These are phyloP conservation scores for Phialophora tarda DNA, from an alignment of 2,329 filamentous ascomycete genomes.

Conservation along the genomic window DNA sequence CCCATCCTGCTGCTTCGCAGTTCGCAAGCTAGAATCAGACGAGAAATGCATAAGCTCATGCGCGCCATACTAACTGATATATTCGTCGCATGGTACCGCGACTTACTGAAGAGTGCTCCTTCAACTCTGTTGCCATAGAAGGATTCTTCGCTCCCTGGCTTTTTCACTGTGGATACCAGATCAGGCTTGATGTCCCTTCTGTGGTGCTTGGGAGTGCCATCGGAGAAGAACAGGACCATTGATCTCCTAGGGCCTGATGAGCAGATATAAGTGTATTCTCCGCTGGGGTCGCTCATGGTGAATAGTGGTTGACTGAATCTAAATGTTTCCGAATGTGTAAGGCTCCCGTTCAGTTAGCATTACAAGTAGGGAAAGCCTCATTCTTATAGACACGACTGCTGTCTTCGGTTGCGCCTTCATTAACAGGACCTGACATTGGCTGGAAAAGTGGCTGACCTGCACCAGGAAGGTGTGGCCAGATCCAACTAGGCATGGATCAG, in stretches of 20 bases:
- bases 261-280: slow-evolving; percentile 7
- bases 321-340: background rate
- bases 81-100: background rate
- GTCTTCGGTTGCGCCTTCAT: background rate
- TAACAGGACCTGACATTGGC: background rate
- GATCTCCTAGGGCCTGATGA: background rate
- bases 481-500: background rate
- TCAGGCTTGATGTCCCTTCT: slow-evolving; percentile 1
- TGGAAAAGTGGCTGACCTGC: background rate
- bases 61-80: background rate
- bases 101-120: slow-evolving; percentile 1
- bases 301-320: background rate
- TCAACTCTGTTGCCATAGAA: slow-evolving; percentile 1
- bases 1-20: slow-evolving; percentile 1
- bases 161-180: background rate
- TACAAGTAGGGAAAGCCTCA: background rate
- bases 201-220: slow-evolving; percentile 3
- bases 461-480: background rate
- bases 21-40: background rate
- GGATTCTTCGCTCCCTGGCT: background rate
- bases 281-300: slow-evolving; percentile 3
- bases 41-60: background rate
- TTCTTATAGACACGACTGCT: background rate
- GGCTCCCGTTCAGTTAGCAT: background rate
- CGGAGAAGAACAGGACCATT: background rate